Conservation (phyloP, 2,329 filamentous ascomycete species). For the Cadophora sp. region DNA sequence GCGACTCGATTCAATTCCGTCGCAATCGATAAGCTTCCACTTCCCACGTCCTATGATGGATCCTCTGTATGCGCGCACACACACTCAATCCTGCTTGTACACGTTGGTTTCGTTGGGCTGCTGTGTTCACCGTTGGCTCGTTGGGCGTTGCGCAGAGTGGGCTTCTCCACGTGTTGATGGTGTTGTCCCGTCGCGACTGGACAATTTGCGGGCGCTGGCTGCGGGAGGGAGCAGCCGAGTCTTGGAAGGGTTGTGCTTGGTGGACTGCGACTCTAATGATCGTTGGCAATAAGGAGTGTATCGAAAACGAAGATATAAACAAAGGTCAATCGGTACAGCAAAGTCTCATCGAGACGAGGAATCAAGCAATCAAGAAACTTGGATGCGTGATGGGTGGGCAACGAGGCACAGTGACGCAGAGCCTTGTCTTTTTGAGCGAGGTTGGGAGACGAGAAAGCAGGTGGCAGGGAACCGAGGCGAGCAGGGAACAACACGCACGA, state of each 20-base stretch:
- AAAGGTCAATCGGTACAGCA: not conserved
- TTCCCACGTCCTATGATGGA: constrained; percentile 9
- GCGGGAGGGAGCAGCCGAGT: not conserved
- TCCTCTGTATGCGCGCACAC: not conserved
- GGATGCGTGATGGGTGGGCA: not conserved
- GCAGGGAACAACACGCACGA: constrained; percentile 1
- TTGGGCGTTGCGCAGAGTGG: not conserved
- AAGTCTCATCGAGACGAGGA: no score
- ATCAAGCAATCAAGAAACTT: not conserved
- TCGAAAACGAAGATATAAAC: not conserved
- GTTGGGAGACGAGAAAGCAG: constrained; percentile 2
- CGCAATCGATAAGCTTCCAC: constrained; percentile 8
- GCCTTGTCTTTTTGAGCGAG: constrained; percentile 1
- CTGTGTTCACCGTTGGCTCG: not conserved
- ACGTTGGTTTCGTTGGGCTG: constrained; percentile 6
- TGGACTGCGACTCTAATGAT: not conserved
- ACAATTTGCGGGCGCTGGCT: not conserved
- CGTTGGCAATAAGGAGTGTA: not conserved
- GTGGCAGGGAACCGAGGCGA: constrained; percentile 1
- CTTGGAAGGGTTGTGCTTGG: not conserved
- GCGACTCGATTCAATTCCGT: not conserved
- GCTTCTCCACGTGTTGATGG: constrained; percentile 1
- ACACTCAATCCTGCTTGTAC: constrained; percentile 9
- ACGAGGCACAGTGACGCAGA: constrained; percentile 6
- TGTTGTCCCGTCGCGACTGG: constrained; percentile 12